Base-by-base conservation (phyloP, 257 asterid species). In the Nicotiana tomentosiformis region DNA sequence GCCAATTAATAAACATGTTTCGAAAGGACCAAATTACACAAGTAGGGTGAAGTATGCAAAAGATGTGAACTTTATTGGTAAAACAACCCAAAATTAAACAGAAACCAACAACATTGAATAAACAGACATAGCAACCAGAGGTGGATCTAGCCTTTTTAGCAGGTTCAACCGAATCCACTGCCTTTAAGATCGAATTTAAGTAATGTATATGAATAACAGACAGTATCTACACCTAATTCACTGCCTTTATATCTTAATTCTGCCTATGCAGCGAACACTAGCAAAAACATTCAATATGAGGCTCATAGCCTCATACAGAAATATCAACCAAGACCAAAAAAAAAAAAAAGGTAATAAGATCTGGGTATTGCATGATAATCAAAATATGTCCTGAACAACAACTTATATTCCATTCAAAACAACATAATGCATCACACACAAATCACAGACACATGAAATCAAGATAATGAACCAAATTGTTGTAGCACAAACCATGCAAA, bases 231-330 rank as follows among this genome's bases (percentile, higher is more conserved):
- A 61, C 67, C 16, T 3, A 23, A 61, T 23, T 66, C 49, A 67
- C 77, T 18, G 29, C 37, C 18, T 33, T 68, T n/a, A 68, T 9
- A 37, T 68, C 55, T 18, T 67, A 67, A 23, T 1, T 8, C 53
- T 66, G 2, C 49, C 43, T 14, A 65, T 65, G 8, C 43, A 65
- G 23, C 74, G 32, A 66, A 66, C 53, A 43, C 49, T 7, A 33
- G 14, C 7, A 29, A 35, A 30, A 5, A 35, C 15, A 70, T 15
- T 29, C 23, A 64, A 57, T 10, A 39, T 18, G n/a, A 46, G 30
- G 57, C 78, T 70, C 78, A 43, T 33, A 46, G 30, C 32, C 78
- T 70, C 78, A 43, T n/a, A 7, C 78, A 70, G n/a, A 58, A 77
- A 57, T 0, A 57, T 55, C n/a, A 35, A 53, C 46, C 33, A 12